Conservation (phyloP, 2,329 filamentous ascomycete species). For the Grosmannia serpens region DNA sequence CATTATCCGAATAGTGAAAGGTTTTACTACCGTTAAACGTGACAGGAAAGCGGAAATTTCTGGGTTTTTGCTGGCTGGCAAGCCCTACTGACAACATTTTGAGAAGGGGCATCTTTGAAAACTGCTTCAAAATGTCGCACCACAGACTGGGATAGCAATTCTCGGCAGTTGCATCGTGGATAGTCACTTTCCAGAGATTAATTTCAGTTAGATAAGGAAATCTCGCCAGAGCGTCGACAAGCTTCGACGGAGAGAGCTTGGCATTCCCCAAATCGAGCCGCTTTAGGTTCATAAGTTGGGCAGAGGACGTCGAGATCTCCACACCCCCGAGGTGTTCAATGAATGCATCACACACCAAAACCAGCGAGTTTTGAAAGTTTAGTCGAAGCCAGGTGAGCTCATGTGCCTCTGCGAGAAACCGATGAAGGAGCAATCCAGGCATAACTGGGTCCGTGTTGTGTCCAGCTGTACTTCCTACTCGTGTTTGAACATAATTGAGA, state of each 20-base stretch:
- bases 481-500: background rate
- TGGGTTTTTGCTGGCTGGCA: background rate
- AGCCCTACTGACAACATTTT: background rate
- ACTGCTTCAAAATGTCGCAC: background rate
- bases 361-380: slow-evolving; percentile 26
- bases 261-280: background rate
- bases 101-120: background rate
- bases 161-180: background rate
- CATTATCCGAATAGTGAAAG: background rate
- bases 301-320: background rate
- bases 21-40: background rate
- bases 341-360: background rate
- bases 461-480: background rate
- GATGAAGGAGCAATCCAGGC: slow-evolving; percentile 9
- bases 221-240: background rate
- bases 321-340: background rate
- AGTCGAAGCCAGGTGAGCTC: slow-evolving; percentile 41
- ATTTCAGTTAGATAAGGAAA: background rate
- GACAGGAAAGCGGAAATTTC: background rate
- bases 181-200: background rate
- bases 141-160: background rate
- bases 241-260: background rate
- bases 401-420: slow-evolving; percentile 27
- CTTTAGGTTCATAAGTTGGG: background rate
- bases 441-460: slow-evolving; percentile 4